A percentile compares a stretch with the other conserved stretches of the same genome.
Conservation (phyloP, 2,329 filamentous ascomycete genomes). For the Curvularia sp. region DNA sequence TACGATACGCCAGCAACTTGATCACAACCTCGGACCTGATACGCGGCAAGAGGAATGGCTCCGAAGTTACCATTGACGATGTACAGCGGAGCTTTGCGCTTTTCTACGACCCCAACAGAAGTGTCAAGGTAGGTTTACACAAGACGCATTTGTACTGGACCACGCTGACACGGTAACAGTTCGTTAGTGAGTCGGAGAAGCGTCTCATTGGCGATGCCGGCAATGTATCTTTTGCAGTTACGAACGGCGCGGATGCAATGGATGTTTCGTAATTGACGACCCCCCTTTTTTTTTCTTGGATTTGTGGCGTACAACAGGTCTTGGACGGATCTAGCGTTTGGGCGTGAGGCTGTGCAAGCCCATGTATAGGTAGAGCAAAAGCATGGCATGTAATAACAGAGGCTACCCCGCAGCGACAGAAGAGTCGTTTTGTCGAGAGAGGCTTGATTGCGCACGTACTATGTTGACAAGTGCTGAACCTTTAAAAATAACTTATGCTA, state of each 20-base stretch:
- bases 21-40: slow-evolving; percentile 94
- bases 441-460: background rate
- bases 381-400: slow-evolving; percentile 11
- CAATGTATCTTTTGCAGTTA: slow-evolving; percentile 70
- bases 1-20: slow-evolving; percentile 96
- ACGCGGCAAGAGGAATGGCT: slow-evolving; percentile 81
- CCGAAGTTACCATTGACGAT: slow-evolving; percentile 84
- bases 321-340: slow-evolving; percentile 32
- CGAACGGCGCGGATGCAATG: slow-evolving; percentile 70
- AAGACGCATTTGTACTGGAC: background rate
- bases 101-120: slow-evolving; percentile 89
- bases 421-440: background rate
- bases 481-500: background rate
- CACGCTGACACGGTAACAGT: slow-evolving; percentile 54
- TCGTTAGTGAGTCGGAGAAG: slow-evolving; percentile 89
- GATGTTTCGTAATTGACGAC: slow-evolving; percentile 63
- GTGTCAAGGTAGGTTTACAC: slow-evolving; percentile 66
- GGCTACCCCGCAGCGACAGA: background rate
- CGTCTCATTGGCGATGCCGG: slow-evolving; percentile 90
- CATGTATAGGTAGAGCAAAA: slow-evolving; percentile 10
- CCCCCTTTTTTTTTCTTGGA: slow-evolving; percentile 2
- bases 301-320: slow-evolving; percentile 33
- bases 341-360: slow-evolving; percentile 14
- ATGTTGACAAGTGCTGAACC: background rate
- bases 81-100: slow-evolving; percentile 92